Percentiles rank a stretch among this genome's conserved stretches.
Evolutionary conservation across 495 filamentous ascomycete species (phyloP).

Genomic region (Aspergillus biplanus): DNA sequence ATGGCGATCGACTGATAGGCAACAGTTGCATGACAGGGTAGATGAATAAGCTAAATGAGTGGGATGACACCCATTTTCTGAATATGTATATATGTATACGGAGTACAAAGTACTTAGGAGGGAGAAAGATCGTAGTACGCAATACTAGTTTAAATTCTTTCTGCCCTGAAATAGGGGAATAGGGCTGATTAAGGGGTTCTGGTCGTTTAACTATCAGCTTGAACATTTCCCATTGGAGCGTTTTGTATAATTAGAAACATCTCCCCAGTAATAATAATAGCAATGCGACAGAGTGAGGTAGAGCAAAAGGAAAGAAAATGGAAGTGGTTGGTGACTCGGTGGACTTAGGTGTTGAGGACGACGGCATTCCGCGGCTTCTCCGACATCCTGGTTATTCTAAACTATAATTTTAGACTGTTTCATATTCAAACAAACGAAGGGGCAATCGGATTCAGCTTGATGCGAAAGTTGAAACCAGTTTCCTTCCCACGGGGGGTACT

Average conservation of each 20-base stretch:
- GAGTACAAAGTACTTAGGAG: no score
- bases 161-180: not conserved
- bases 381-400: constrained; percentile 11
- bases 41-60: not conserved
- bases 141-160: not conserved
- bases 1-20: not conserved
- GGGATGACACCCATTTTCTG: not conserved
- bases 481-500: not conserved
- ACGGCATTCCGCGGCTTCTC: constrained; percentile 8
- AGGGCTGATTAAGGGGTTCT: not conserved
- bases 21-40: not conserved
- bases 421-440: not conserved
- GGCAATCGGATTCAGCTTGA: not conserved
- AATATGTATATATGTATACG: not conserved
- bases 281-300: not conserved
- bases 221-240: not conserved
- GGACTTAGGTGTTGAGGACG: not conserved
- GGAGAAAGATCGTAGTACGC: not conserved
- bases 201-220: not conserved
- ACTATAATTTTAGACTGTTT: constrained; percentile 7
- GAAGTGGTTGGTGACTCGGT: no score
- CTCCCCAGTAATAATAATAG: not conserved
- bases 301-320: not conserved
- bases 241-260: not conserved
- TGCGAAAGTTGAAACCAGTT: not conserved